Evolutionary conservation across 768 basidiomycete species (phyloP).

Genomic region (Suillus paluster): DNA sequence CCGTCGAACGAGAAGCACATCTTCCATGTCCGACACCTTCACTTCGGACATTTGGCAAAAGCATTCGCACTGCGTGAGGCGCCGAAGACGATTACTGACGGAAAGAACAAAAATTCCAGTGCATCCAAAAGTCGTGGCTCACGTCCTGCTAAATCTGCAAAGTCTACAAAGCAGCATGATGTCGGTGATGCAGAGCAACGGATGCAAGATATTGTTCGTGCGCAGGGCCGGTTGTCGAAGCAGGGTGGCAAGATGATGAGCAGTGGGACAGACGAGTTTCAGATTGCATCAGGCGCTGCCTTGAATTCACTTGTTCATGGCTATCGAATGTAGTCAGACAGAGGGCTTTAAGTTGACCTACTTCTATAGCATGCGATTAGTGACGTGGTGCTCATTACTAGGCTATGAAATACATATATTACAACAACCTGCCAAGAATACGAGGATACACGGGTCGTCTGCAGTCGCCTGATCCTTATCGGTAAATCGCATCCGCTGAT

Average conservation of each 20-base stretch:
- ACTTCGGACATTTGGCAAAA: slow-evolving; percentile 93
- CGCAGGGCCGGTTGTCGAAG: slow-evolving; percentile 81
- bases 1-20: slow-evolving; percentile 94
- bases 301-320: slow-evolving; percentile 60
- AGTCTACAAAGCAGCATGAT: slow-evolving; percentile 20
- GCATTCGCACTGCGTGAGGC: slow-evolving; percentile 90
- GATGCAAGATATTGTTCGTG: slow-evolving; percentile 86
- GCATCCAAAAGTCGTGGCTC: slow-evolving; percentile 7
- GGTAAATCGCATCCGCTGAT: no score
- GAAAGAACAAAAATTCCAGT: slow-evolving; percentile 24
- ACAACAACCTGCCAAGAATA: neutral
- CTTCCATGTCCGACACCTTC: slow-evolving; percentile 93
- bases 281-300: slow-evolving; percentile 67
- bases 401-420: neutral
- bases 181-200: slow-evolving; percentile 67
- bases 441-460: no score
- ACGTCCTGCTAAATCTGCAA: slow-evolving; percentile 12
- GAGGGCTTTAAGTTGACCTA: neutral
- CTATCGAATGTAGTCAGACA: slow-evolving; percentile 13
- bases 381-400: neutral
- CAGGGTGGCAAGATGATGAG: slow-evolving; percentile 77
- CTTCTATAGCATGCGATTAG: neutral
- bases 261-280: slow-evolving; percentile 75
- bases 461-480: neutral
- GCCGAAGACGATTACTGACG: slow-evolving; percentile 48